Evolutionary conservation across 2,329 filamentous ascomycete genomes (phyloP).

Genomic region (Hypoxylon sp.): DNA sequence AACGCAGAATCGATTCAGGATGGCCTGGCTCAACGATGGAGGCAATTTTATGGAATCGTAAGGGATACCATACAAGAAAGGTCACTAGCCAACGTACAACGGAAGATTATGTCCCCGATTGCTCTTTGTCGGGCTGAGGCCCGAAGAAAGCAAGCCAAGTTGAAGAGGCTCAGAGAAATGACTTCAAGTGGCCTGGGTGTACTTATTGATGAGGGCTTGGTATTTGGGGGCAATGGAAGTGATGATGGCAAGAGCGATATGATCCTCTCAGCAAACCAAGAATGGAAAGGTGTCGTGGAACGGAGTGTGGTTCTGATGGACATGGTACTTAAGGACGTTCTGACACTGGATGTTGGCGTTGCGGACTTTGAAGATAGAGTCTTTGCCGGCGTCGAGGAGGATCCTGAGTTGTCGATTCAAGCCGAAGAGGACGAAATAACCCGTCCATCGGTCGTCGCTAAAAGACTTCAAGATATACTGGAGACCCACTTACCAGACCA

Average conservation of each 20-base stretch:
- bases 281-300: conserved; percentile 80
- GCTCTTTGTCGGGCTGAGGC: conserved; percentile 82
- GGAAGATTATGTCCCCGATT: conserved; percentile 82
- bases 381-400: conserved; percentile 73
- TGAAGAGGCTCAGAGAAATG: conserved; percentile 82
- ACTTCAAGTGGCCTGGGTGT: conserved; percentile 90
- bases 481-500: conserved; percentile 78
- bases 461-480: conserved; percentile 78
- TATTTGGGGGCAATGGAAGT: conserved; percentile 71
- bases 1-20: conserved; percentile 54
- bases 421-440: conserved; percentile 62
- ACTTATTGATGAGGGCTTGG: conserved; percentile 87
- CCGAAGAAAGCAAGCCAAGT: conserved; percentile 77
- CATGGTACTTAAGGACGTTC: conserved; percentile 81
- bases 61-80: conserved; percentile 80
- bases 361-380: conserved; percentile 76
- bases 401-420: conserved; percentile 70
- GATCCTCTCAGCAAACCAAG: conserved; percentile 60
- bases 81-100: conserved; percentile 78
- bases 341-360: conserved; percentile 72
- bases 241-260: conserved; percentile 68
- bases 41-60: conserved; percentile 84
- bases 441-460: conserved; percentile 73
- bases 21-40: conserved; percentile 69
- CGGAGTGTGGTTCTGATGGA: conserved; percentile 89